Percentiles rank a stretch among this genome's conserved stretches.
Evolutionary conservation across 2,329 filamentous ascomycete species (phyloP).

Genomic region (Colletotrichum chlorophyti): DNA sequence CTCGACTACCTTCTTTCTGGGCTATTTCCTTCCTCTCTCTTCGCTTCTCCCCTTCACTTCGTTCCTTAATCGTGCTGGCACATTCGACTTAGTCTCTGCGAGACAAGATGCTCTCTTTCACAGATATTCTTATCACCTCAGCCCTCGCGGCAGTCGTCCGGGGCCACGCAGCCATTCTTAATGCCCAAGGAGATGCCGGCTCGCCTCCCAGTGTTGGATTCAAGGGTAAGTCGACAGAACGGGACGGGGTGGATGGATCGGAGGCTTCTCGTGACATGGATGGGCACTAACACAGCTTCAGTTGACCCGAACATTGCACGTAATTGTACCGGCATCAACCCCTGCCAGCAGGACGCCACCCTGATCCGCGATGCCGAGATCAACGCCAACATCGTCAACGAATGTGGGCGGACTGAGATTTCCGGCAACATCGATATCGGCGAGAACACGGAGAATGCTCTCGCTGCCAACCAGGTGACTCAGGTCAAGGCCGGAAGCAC

Average conservation of each 20-base stretch:
- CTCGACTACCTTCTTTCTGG: constrained; percentile 26
- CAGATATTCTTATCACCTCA: constrained; percentile 40
- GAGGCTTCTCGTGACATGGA: neutral
- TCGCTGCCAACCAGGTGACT: constrained; percentile 54
- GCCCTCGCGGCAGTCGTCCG: constrained; percentile 43
- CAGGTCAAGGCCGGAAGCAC: constrained; percentile 53
- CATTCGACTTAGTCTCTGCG: constrained; percentile 28
- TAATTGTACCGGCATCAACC: constrained; percentile 68
- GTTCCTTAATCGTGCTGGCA: constrained; percentile 33
- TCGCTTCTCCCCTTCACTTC: constrained; percentile 36
- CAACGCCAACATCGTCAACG: constrained; percentile 57
- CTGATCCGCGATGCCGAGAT: constrained; percentile 67
- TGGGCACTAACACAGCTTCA: constrained; percentile 33
- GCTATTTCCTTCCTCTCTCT: constrained; percentile 30
- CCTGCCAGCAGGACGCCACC: constrained; percentile 71
- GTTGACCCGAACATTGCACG: constrained; percentile 63
- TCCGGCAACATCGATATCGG: constrained; percentile 68
- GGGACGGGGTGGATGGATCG: neutral
- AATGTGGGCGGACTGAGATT: constrained; percentile 68
- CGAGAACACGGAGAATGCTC: constrained; percentile 59
- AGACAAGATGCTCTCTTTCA: constrained; percentile 45
- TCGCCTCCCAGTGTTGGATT: constrained; percentile 58
- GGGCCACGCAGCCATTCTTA: constrained; percentile 55
- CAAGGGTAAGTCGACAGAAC: constrained; percentile 42
- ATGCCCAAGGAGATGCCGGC: constrained; percentile 51